Percentiles rank a stretch among this genome's conserved stretches.
phyloP scores from a whole-genome alignment of 352 stramenopile genomes.

The Globisporangium polare region DNA sequence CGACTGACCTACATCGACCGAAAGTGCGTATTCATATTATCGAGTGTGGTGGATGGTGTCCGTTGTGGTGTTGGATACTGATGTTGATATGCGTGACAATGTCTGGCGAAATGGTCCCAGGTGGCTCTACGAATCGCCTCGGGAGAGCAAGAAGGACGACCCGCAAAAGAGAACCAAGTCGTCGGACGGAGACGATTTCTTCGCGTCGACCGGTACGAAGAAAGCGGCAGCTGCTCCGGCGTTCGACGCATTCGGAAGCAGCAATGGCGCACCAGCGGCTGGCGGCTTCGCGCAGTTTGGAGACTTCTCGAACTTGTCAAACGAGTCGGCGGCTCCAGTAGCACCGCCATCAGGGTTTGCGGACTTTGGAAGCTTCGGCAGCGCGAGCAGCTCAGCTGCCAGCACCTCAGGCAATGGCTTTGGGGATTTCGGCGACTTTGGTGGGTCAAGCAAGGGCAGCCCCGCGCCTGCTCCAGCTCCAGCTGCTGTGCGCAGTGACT shows the following conservation, averaged over 20 bases:
- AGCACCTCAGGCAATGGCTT: slow-evolving; percentile 26
- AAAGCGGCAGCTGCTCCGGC: slow-evolving; percentile 18
- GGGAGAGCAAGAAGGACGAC: slow-evolving; percentile 41
- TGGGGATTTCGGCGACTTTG: slow-evolving; percentile 61
- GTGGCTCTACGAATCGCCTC: slow-evolving; percentile 79
- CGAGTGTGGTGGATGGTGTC: background rate
- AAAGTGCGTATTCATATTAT: slow-evolving; percentile 40
- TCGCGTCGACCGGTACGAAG: slow-evolving; percentile 26
- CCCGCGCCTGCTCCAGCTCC: slow-evolving; percentile 20
- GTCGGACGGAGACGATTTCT: slow-evolving; percentile 41
- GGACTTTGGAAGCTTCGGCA: slow-evolving; percentile 55
- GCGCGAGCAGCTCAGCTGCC: slow-evolving; percentile 10
- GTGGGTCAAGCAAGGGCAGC: slow-evolving; percentile 14
- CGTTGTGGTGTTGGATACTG: background rate
- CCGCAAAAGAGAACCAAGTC: slow-evolving; percentile 36
- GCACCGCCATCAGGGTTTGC: slow-evolving; percentile 38
- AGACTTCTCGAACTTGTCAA: slow-evolving; percentile 75
- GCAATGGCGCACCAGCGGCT: slow-evolving; percentile 14
- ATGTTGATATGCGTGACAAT: background rate
- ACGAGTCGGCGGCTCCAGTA: slow-evolving; percentile 27
- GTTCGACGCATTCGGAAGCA: slow-evolving; percentile 34
- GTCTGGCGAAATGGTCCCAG: slow-evolving; percentile 17
- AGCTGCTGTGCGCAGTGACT: slow-evolving; percentile 29
- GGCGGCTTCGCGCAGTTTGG: slow-evolving; percentile 56
- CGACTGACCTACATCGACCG: slow-evolving; percentile 84